These are phyloP conservation scores for Arthrobotrys megalospora DNA, from an alignment of 2,329 filamentous ascomycete species.

Conservation along the genomic window DNA sequence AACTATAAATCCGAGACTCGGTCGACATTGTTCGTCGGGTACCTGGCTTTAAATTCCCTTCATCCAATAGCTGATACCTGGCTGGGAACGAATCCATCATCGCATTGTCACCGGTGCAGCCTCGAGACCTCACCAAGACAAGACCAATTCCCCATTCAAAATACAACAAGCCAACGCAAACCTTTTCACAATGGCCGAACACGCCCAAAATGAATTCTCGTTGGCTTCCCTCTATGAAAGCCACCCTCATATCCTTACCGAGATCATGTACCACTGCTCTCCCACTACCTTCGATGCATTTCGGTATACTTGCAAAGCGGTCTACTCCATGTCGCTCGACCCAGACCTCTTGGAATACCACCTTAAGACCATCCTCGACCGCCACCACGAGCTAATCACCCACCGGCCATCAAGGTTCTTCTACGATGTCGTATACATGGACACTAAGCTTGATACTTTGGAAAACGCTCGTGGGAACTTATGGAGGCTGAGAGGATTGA, in stretches of 20 bases:
- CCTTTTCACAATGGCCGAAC: conserved; percentile 1
- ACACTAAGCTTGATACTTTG: conserved; percentile 33
- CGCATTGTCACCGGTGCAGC: background rate
- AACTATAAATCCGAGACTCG: background rate
- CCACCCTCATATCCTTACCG: conserved; percentile 47
- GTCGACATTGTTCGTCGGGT: no score
- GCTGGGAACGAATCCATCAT: background rate
- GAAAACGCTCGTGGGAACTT: conserved; percentile 37
- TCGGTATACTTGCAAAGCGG: conserved; percentile 52
- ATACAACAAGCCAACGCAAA: background rate
- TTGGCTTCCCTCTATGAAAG: conserved; percentile 25
- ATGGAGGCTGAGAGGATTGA: conserved; percentile 38
- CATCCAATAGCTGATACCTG: no score
- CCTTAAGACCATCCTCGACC: conserved; percentile 34
- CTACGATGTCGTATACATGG: conserved; percentile 15
- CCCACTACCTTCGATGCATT: conserved; percentile 55
- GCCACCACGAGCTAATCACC: conserved; percentile 23
- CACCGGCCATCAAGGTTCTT: background rate
- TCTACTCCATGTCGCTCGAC: conserved; percentile 58
- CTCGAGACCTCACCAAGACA: background rate
- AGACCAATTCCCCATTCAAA: background rate
- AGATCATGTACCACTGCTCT: conserved; percentile 42
- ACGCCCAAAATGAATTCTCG: background rate
- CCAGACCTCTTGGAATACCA: conserved; percentile 42
- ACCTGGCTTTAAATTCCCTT: no score